Conservation (phyloP, 352 stramenopile genomes). For the Peronospora belbahrii region DNA sequence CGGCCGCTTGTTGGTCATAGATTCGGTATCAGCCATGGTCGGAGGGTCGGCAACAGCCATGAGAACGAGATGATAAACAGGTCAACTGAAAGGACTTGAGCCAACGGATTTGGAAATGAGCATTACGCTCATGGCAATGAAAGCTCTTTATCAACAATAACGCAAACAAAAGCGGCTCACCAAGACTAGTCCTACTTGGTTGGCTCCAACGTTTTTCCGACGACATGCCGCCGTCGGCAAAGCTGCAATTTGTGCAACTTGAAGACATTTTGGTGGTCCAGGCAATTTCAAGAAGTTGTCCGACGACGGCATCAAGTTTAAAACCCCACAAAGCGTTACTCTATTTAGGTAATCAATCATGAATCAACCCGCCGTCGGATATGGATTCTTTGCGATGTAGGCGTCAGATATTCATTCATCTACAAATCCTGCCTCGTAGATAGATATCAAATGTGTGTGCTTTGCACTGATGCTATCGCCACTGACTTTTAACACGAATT, state of each 20-base stretch:
- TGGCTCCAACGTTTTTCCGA: conserved; percentile 4
- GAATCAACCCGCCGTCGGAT: not conserved
- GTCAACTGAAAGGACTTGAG: conserved; percentile 2
- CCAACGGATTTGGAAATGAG: conserved; percentile 24
- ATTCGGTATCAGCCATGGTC: conserved; percentile 15
- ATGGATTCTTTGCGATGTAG: too few relatives aligned
- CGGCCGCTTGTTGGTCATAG: conserved; percentile 22
- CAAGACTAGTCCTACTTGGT: not conserved
- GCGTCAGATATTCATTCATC: too few relatives aligned
- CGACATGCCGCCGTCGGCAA: conserved; percentile 18
- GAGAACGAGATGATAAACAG: not conserved
- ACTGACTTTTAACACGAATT: too few relatives aligned
- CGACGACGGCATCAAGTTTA: conserved; percentile 6
- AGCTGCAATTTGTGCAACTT: conserved; percentile 2
- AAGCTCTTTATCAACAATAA: not conserved
- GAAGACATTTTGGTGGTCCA: conserved; percentile 22
- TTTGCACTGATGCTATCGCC: too few relatives aligned
- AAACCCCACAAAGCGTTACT: not conserved
- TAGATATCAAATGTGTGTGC: too few relatives aligned
- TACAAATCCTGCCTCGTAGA: too few relatives aligned
- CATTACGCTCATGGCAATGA: not conserved
- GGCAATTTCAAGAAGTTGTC: not conserved
- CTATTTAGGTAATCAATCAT: not conserved
- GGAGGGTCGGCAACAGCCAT: not conserved
- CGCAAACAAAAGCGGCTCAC: not conserved